Conservation (phyloP, 495 filamentous ascomycete genomes). For the Lentithecium fluviatile region DNA sequence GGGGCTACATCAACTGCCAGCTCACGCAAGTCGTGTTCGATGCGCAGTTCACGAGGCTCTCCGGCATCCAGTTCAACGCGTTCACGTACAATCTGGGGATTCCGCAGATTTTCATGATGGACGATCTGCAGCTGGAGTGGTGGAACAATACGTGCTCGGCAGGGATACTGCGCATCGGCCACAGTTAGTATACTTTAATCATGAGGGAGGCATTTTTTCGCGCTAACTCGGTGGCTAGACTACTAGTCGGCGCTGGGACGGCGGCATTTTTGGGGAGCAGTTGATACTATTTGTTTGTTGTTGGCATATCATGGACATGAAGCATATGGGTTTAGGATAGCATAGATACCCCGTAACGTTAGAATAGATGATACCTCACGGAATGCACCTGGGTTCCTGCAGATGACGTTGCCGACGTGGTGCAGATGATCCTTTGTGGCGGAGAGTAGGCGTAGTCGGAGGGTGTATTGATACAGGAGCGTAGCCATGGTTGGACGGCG, state of each 20-base stretch:
- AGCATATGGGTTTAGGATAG: too few relatives aligned
- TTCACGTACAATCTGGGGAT: slow-evolving; percentile 30
- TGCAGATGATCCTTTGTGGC: too few relatives aligned
- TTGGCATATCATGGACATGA: too few relatives aligned
- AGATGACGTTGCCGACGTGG: too few relatives aligned
- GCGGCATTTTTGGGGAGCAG: too few relatives aligned
- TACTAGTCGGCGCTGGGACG: not conserved
- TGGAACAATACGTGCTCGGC: slow-evolving; percentile 49
- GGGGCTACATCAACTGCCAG: slow-evolving; percentile 39
- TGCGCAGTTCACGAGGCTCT: slow-evolving; percentile 40
- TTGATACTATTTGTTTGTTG: too few relatives aligned
- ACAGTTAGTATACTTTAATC: slow-evolving; percentile 27
- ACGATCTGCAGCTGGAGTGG: slow-evolving; percentile 46
- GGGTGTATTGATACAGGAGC: too few relatives aligned
- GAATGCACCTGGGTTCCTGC: too few relatives aligned
- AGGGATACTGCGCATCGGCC: slow-evolving; percentile 36
- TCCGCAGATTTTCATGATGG: slow-evolving; percentile 46
- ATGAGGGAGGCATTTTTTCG: slow-evolving; percentile 1
- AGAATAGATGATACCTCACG: too few relatives aligned
- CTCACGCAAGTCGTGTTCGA: slow-evolving; percentile 42
- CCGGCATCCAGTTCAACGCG: slow-evolving; percentile 47
- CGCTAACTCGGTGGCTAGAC: slow-evolving; percentile 12
- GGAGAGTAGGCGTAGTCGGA: too few relatives aligned
- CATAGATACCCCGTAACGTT: too few relatives aligned
- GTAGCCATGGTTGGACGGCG: too few relatives aligned